Base-by-base conservation (phyloP, 257 asterid genomes). In the Rauvolfia tetraphylla region DNA sequence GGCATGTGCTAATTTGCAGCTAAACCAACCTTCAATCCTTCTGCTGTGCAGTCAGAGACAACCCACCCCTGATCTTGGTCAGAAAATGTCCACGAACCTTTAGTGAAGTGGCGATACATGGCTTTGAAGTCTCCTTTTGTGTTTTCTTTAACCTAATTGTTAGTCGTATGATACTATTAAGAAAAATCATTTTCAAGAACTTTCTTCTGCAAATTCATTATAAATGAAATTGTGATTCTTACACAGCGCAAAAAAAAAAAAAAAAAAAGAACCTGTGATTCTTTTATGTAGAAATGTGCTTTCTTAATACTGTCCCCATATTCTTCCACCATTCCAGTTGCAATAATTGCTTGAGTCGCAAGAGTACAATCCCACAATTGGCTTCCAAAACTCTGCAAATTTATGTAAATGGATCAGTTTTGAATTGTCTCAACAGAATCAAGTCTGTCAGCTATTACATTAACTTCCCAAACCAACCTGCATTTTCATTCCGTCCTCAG, bases 401-500 rank as follows among this genome's bases (percentile, higher is more conserved):
- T 54, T 56, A 56, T 6, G 41, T 22, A 36, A 2, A 63, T 0
- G 18, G 7, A 27, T 7, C 29, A 36, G 44, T 17, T 34, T 65
- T 27, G 36, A 23, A 65, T 65, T 65, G 9, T 2, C 3, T 41
- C n/a, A 65, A 15, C 46, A 49, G 13, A 18, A 34, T 72, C 23
- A 10, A 11, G 0, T 34, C 51, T 4, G 22, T 1, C 7, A 5
- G 74, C 53, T 22, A 70, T 3, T 44, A 2, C 46, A 44, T n/a
- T 1, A 27, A 49, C 29, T 23, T 33, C 18, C 10, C 6, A 58
- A 31, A 42, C 53, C 0, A 54, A 85, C 94, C 90, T 91, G 93
- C 96, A 92, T 87, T 73, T 87, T 92, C 97, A 92, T 92, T 75
- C 97, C 97, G 81, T 92, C 97, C 81, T 92, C 97, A 0, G 96